Conservation (phyloP, 2,329 filamentous ascomycete species). For the Ciborinia camelliae region DNA sequence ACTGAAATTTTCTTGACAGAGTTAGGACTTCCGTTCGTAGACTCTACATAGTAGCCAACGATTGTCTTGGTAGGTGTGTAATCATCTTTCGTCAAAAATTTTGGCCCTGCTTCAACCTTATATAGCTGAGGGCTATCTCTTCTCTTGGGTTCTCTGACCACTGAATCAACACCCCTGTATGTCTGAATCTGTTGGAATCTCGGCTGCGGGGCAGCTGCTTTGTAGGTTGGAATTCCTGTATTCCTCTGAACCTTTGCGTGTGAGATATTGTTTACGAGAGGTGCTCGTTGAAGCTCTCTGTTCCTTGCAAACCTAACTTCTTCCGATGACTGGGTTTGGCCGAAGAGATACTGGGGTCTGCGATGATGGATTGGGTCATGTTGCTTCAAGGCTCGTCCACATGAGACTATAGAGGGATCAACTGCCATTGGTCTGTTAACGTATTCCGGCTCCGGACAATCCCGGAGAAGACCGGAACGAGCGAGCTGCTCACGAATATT, state of each 20-base stretch:
- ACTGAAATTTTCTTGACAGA: background rate
- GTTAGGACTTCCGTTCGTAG: background rate
- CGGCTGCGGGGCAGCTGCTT: background rate
- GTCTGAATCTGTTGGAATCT: background rate
- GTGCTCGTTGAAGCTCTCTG: background rate
- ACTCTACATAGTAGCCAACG: slow-evolving; percentile 13
- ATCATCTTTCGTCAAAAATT: slow-evolving; percentile 16
- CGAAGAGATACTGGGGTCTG: slow-evolving; percentile 4
- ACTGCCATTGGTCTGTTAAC: slow-evolving; percentile 6
- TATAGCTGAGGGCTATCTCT: background rate
- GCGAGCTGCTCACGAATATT: slow-evolving; percentile 15
- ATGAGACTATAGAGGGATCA: slow-evolving; percentile 31
- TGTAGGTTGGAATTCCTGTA: slow-evolving; percentile 1
- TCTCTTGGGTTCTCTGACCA: slow-evolving; percentile 11
- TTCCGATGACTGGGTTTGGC: background rate
- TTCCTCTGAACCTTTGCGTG: background rate
- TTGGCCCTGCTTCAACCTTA: slow-evolving; percentile 2
- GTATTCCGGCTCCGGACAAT: slow-evolving; percentile 18
- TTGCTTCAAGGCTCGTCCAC: slow-evolving; percentile 13
- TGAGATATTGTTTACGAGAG: background rate
- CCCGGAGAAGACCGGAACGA: slow-evolving; percentile 14
- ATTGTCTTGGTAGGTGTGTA: slow-evolving; percentile 15
- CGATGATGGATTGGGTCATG: background rate
- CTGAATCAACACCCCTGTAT: slow-evolving; percentile 15
- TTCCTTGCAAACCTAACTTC: background rate